Evolutionary conservation across 1,139 yeast genomes (phyloP).

Genomic region (Blastobotrys arbuscula): DNA sequence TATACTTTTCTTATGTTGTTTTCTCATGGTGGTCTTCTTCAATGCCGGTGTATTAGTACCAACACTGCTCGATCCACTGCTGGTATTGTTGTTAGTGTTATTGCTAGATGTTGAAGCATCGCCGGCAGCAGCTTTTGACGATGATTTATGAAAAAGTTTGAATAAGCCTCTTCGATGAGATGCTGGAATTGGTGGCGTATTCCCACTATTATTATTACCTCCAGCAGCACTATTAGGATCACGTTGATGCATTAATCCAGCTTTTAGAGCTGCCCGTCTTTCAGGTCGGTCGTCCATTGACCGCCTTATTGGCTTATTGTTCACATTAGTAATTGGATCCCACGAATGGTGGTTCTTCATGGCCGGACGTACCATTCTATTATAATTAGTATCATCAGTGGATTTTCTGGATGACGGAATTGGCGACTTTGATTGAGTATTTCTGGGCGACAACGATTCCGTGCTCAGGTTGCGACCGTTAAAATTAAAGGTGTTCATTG

Average conservation of each 20-base stretch:
- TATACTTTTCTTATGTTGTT: slow-evolving; percentile 43
- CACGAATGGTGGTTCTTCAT: neutral
- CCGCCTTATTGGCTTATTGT: slow-evolving; percentile 3
- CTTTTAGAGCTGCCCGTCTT: slow-evolving; percentile 11
- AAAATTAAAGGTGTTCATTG: neutral
- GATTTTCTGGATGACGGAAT: neutral
- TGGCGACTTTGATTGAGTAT: neutral
- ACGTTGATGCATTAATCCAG: slow-evolving; percentile 1
- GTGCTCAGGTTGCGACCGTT: neutral
- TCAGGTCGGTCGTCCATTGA: slow-evolving; percentile 13
- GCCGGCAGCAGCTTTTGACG: neutral
- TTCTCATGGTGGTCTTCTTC: slow-evolving; percentile 54
- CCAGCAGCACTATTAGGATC: neutral
- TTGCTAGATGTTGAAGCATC: neutral
- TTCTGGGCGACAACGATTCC: neutral
- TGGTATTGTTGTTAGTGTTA: neutral
- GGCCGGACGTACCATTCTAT: neutral
- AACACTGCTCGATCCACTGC: neutral
- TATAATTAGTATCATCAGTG: neutral
- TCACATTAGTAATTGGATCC: neutral
- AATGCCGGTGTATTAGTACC: neutral
- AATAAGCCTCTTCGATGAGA: neutral
- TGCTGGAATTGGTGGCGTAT: neutral
- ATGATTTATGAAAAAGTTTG: neutral
- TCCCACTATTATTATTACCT: neutral